Percentiles rank a stretch among this genome's conserved stretches.
Conservation (phyloP, 1,139 yeast species). For the Blastobotrys illinoisensis region DNA sequence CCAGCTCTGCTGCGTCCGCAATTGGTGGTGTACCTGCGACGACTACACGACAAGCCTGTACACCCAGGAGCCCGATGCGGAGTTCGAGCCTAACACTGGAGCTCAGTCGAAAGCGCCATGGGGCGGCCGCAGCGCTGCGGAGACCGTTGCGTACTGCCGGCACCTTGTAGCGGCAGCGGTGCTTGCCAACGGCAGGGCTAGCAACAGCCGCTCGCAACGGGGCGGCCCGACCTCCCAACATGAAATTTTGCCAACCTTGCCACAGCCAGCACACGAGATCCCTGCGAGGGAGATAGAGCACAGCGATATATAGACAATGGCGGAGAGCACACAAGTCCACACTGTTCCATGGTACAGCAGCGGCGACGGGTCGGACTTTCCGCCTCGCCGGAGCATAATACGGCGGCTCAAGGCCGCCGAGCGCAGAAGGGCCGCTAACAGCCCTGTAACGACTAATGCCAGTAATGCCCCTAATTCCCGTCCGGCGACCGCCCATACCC, state of each 20-base stretch:
- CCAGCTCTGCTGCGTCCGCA: neutral
- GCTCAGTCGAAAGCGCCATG: neutral
- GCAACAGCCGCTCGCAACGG: neutral
- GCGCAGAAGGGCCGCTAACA: neutral
- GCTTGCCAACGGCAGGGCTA: neutral
- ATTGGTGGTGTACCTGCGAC: slow-evolving; percentile 9
- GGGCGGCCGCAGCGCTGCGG: neutral
- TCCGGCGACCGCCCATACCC: too few relatives aligned
- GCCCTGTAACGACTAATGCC: neutral
- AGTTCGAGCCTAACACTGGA: neutral
- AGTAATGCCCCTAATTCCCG: too few relatives aligned
- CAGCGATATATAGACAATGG: neutral
- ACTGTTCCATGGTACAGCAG: neutral
- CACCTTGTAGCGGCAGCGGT: slow-evolving; percentile 4
- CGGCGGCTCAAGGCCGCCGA: slow-evolving; percentile 1
- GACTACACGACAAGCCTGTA: neutral
- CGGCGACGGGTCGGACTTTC: slow-evolving; percentile 3
- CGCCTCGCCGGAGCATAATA: slow-evolving; percentile 8
- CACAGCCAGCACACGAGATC: neutral
- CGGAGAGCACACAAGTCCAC: slow-evolving; percentile 4
- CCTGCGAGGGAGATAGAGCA: neutral
- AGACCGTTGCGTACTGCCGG: neutral
- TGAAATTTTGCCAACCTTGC: neutral
- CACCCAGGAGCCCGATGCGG: neutral
- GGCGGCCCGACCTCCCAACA: neutral